Percentiles rank a stretch among this genome's conserved stretches.
phyloP scores from a whole-genome alignment of 2,329 filamentous ascomycete species.

The Alternaria brassicae region DNA sequence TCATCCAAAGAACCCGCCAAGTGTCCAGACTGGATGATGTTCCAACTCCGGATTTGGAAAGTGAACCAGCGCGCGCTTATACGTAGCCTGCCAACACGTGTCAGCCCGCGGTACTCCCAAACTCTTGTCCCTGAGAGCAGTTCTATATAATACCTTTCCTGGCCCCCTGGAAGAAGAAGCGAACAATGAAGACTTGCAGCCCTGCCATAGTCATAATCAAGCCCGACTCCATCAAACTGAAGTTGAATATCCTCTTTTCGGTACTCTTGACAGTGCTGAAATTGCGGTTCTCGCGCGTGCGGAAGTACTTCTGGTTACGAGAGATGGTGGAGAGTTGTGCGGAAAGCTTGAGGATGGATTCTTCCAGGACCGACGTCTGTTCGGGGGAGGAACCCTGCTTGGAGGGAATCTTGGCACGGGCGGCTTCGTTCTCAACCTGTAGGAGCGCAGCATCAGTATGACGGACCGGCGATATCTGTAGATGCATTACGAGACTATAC shows the following conservation, averaged over 20 bases:
- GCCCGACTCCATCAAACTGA: conserved; percentile 88
- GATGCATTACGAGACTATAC: conserved; percentile 39
- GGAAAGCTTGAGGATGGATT: conserved; percentile 94
- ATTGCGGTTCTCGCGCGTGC: conserved; percentile 97
- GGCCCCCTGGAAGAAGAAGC: conserved; percentile 98
- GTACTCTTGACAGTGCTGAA: conserved; percentile 98
- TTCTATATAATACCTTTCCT: conserved; percentile 61
- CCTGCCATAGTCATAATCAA: conserved; percentile 96
- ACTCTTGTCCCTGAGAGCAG: conserved; percentile 2
- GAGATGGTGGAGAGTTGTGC: conserved; percentile 92
- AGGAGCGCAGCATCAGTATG: conserved; percentile 4
- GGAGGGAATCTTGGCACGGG: conserved; percentile 77
- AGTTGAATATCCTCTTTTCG: conserved; percentile 94
- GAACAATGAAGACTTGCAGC: conserved; percentile 94
- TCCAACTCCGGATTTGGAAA: background rate
- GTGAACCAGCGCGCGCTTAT: conserved; percentile 14
- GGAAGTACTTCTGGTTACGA: conserved; percentile 99
- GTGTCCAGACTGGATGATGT: background rate
- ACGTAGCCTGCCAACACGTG: conserved; percentile 33
- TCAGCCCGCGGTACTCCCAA: conserved; percentile 21
- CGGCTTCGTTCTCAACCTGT: conserved; percentile 90
- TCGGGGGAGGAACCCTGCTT: conserved; percentile 89
- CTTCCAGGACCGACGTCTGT: conserved; percentile 86
- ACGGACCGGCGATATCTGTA: background rate
- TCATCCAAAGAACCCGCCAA: background rate